These are phyloP conservation scores for Lyophyllum semitale DNA, from an alignment of 768 basidiomycete species.

Conservation along the genomic window DNA sequence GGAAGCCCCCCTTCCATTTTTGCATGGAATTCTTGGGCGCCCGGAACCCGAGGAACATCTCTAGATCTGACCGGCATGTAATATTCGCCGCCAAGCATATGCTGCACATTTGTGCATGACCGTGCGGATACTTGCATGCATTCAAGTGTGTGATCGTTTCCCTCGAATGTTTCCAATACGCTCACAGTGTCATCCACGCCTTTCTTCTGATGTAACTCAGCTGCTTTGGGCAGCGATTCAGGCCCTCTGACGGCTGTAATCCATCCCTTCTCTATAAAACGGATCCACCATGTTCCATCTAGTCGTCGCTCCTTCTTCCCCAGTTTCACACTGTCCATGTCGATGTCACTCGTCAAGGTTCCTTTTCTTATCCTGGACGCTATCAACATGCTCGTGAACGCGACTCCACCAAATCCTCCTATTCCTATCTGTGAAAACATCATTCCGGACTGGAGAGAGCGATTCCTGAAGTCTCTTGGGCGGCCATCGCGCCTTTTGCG, in stretches of 20 bases:
- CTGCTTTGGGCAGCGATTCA: conserved; percentile 3
- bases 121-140: background rate
- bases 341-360: conserved; percentile 31
- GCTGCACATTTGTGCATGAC: background rate
- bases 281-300: background rate
- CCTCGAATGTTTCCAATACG: background rate
- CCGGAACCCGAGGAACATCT: conserved; percentile 1
- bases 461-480: conserved; percentile 29
- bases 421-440: conserved; percentile 20
- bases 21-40: background rate
- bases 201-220: conserved; percentile 5
- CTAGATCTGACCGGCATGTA: conserved; percentile 18
- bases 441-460: conserved; percentile 35
- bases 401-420: conserved; percentile 36
- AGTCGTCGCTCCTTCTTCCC: no score
- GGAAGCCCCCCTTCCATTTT: conserved; percentile 5
- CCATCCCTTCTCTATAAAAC: background rate
- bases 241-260: conserved; percentile 4
- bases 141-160: background rate
- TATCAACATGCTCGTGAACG: conserved; percentile 37
- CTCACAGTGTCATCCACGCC: background rate
- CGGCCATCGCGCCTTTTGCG: conserved; percentile 28
- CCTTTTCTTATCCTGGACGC: conserved; percentile 36
- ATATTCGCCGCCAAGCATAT: conserved; percentile 17
- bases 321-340: background rate